phyloP scores from a whole-genome alignment of 2,329 filamentous ascomycete genomes.

The Coniochaeta prunicola region DNA sequence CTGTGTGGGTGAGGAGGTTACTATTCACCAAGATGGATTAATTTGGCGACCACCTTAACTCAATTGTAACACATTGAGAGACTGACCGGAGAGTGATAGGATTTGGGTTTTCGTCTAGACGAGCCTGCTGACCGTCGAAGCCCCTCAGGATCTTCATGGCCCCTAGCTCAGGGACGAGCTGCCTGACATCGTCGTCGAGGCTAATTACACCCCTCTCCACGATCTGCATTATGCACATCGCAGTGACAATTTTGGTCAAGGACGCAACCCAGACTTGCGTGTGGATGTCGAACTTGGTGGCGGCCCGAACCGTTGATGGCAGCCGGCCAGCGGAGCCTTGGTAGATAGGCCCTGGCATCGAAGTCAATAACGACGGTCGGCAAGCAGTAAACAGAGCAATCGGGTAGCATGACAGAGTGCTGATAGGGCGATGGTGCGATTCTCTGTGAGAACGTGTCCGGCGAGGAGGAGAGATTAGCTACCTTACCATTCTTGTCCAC shows the following conservation, averaged over 20 bases:
- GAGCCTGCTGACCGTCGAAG: constrained; percentile 27
- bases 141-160: constrained; percentile 24
- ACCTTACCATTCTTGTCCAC: neutral
- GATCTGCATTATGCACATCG: constrained; percentile 29
- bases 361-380: neutral
- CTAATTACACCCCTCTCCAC: constrained; percentile 25
- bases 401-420: no score
- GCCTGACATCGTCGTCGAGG: constrained; percentile 29
- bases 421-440: no score
- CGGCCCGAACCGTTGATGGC: constrained; percentile 15
- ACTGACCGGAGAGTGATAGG: constrained; percentile 30
- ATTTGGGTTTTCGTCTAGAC: constrained; percentile 26
- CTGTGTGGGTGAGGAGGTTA: constrained; percentile 40
- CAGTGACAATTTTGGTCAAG: constrained; percentile 35
- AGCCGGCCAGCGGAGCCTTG: constrained; percentile 27
- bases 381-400: no score
- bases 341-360: constrained; percentile 19
- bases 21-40: constrained; percentile 12
- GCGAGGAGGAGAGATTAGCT: neutral
- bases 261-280: constrained; percentile 32
- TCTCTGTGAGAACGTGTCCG: no score
- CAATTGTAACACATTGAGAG: no score
- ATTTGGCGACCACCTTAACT: no score
- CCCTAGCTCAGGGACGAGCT: constrained; percentile 25
- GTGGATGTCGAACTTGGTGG: constrained; percentile 21